phyloP scores from a whole-genome alignment of 208 protist species.

The Crithidia sp. region DNA sequence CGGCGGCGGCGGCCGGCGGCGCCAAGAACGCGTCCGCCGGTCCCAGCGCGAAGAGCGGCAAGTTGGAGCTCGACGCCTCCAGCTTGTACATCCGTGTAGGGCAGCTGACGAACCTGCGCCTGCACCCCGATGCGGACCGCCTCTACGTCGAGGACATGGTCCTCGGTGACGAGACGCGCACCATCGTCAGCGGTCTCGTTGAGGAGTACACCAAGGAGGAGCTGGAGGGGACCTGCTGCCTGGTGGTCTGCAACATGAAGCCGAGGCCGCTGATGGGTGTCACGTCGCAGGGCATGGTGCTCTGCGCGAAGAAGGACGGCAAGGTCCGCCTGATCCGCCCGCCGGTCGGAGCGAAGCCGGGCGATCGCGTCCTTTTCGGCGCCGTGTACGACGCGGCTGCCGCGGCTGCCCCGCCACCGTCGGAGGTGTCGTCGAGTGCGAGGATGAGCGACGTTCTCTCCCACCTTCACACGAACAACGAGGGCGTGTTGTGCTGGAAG shows the following conservation, averaged over 20 bases:
- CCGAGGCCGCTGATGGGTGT: conserved; percentile 90
- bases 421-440: conserved; percentile 47
- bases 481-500: conserved; percentile 72
- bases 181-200: conserved; percentile 92
- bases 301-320: conserved; percentile 82
- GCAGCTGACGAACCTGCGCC: conserved; percentile 73
- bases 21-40: conserved; percentile 17
- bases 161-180: conserved; percentile 88
- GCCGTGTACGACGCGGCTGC: conserved; percentile 31
- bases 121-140: conserved; percentile 85
- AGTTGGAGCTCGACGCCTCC: conserved; percentile 39
- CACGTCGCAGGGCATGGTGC: conserved; percentile 92
- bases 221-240: conserved; percentile 72
- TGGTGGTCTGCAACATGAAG: conserved; percentile 95
- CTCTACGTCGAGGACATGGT: conserved; percentile 94
- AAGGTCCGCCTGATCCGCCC: conserved; percentile 62
- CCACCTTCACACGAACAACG: conserved; percentile 59
- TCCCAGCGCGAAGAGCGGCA: conserved; percentile 18
- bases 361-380: conserved; percentile 73
- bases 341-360: conserved; percentile 60
- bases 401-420: conserved; percentile 20
- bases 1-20: conserved; percentile 25
- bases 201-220: conserved; percentile 78
- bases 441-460: conserved; percentile 65
- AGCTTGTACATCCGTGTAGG: conserved; percentile 82